phyloP scores from a whole-genome alignment of 257 asterid genomes.

The Nicotiana tomentosiformis region DNA sequence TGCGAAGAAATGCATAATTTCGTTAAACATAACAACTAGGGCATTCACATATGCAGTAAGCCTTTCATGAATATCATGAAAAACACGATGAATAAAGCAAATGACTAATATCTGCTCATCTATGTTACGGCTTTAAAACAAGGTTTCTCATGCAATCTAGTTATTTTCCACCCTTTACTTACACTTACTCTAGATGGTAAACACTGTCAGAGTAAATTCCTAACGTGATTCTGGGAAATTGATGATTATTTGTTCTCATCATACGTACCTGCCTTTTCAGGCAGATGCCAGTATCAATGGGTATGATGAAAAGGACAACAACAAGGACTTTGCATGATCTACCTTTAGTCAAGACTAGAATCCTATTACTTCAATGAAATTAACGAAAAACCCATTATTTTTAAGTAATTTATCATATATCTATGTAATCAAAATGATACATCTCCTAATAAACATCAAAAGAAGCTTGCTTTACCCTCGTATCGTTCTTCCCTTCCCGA shows the following conservation, averaged over 20 bases:
- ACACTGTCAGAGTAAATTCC: neutral
- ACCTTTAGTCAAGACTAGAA: neutral
- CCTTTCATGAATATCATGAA: neutral
- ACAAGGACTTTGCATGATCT: neutral
- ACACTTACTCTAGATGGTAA: neutral
- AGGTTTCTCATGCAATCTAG: neutral
- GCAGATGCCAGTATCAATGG: neutral
- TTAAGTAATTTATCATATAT: too few relatives aligned
- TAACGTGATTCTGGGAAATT: neutral
- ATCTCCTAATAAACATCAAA: too few relatives aligned
- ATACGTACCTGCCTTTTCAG: neutral
- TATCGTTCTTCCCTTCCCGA: too few relatives aligned
- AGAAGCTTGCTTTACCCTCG: too few relatives aligned
- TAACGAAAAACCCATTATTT: too few relatives aligned
- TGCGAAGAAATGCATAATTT: neutral
- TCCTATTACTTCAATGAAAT: neutral
- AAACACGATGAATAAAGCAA: neutral
- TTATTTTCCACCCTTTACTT: neutral
- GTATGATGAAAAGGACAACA: neutral
- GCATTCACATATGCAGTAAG: neutral
- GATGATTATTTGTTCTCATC: neutral
- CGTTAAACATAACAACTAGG: neutral
- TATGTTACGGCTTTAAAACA: neutral
- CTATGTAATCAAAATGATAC: too few relatives aligned
- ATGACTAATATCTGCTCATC: neutral